Base-by-base conservation (phyloP, 495 filamentous ascomycete species). In the Oidiodendron maius region DNA sequence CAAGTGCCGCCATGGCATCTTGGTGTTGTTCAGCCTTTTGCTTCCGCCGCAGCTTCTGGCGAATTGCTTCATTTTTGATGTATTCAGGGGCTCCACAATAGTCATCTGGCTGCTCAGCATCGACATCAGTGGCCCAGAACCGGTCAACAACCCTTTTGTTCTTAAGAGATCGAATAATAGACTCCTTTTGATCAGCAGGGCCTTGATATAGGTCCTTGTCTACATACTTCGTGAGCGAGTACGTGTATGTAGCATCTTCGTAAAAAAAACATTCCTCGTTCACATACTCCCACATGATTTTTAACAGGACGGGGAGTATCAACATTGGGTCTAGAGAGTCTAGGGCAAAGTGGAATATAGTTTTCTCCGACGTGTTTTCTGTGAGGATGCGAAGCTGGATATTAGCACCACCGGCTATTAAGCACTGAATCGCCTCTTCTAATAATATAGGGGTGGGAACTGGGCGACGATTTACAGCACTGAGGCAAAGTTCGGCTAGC, bases 401-500 rank as follows among this genome's bases (percentile, higher is more conserved):
- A 16, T 18, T 9, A 4, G 38, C 38, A 3, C 38, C 38, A 17
- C 38, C 38, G 16, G 15, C 20, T 10, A 40, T 21, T 20, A 40
- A 40, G 38, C 15, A 9, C 6, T 40, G 16, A 12, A 40, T 21
- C 11, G 38, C 38, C 11, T 40, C 20, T 20, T 40, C 20, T 15
- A 38, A 13, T 15, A 10, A 8, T 13, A 13, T 18, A 4, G 5
- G 4, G 9, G 5, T 15, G 4, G 11, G 16, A 13, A 5, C 11
- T 40, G 38, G 15, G 15, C 11, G n/a, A 15, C 6, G 6, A 10
- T 40, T 20, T 20, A 18, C 20, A 1, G 50, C 50, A 32, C 46
- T 4, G 22, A 50, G 15, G 32, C 50, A 53, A 10, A 57, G 55
- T 26, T 57, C 55, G 16, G 39, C 35, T 13, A 57, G 23, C 23